phyloP scores from a whole-genome alignment of 345 rosid species.

The Populus deltoides region DNA sequence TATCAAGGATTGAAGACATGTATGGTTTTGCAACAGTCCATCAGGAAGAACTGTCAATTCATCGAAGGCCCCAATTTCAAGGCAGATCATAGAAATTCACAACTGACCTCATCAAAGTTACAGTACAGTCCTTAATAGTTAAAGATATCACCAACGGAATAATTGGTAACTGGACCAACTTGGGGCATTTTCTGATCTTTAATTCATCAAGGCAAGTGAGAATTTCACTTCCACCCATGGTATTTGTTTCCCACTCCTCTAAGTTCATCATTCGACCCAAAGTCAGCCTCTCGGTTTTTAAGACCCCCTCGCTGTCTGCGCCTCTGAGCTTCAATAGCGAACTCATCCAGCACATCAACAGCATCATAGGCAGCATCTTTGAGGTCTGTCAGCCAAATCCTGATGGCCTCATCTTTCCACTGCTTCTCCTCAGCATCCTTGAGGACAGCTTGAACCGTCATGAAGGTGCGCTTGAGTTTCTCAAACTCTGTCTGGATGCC shows the following conservation, averaged over 20 bases:
- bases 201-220: background rate
- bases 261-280: background rate
- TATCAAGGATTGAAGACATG: background rate
- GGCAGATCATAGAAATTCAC: background rate
- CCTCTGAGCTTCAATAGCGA: background rate
- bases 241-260: background rate
- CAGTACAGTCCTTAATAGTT: background rate
- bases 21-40: background rate
- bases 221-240: background rate
- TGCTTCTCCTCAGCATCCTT: background rate
- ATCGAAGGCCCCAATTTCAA: background rate
- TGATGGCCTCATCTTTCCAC: background rate
- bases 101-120: background rate
- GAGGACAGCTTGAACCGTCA: background rate
- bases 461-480: background rate
- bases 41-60: background rate
- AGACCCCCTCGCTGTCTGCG: background rate
- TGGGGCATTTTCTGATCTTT: background rate
- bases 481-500: background rate
- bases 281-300: background rate
- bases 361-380: background rate
- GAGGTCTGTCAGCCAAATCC: background rate
- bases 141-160: background rate
- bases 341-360: background rate
- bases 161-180: constrained; percentile 1